Base-by-base conservation (phyloP, 768 basidiomycete species). In the Leucocoprinus birnbaumii region DNA sequence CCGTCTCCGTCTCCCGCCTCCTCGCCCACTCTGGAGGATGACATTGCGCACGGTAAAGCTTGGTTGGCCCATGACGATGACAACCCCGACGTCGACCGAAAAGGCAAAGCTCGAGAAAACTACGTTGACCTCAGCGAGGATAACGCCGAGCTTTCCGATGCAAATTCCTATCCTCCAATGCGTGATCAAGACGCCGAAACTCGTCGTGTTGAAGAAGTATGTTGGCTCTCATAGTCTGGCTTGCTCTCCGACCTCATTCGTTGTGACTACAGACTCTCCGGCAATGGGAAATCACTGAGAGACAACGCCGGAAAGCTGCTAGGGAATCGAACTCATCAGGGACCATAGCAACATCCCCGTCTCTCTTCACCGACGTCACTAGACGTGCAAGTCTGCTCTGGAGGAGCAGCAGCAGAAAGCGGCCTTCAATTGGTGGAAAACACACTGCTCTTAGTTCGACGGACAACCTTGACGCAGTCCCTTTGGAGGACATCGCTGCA, bases 211-310 rank as follows among this genome's bases (percentile, higher is more conserved):
- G 78, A 85, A 72, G 88, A 91, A 83, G 91, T 87, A 68, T 49
- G 65, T 62, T 56, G 27, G 21, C 5, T 25, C 24, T 25, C 27
- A 6, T 24, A 10, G 9, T 16, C 21, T 4, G 18, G 41, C 37
- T 18, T 53, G 19, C 40, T 56, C 54, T 55, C 50, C 49, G 37
- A 51, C 34, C 22, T 55, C 35, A 42, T 37, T 59, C 41, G 51
- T 37, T 9, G n/a, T 18, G 14, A 31, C 47, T 6, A 3, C 67
- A 93, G 91, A 93, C 83, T 56, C 75, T 94, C 24, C 77, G 79
- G 60, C 79, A 80, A 41, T 93, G 90, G 91, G 91, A 93, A 61
- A 71, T 83, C 44, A 83, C 83, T 38, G 91, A 93, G 63, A 79
- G 87, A 18, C 84, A 84, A 61, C 80, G 88, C 56, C 80, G 91